These are phyloP conservation scores for Mortierella sp. DNA, from an alignment of 371 early-diverging fungal species.

Conservation along the genomic window DNA sequence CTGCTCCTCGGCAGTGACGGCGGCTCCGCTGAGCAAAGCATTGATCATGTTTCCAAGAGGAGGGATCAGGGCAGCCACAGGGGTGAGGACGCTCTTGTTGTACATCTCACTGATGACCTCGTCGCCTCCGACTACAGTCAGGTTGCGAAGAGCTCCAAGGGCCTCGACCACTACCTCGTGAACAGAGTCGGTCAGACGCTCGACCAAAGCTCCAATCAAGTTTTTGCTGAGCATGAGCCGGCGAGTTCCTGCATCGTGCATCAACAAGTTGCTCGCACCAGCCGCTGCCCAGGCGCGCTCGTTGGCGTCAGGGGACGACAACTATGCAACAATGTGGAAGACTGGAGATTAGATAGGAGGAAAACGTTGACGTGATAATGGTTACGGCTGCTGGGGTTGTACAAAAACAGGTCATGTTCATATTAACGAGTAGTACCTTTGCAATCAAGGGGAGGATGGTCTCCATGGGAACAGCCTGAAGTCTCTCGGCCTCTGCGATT, in stretches of 20 bases:
- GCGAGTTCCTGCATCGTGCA: constrained; percentile 72
- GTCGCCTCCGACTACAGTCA: constrained; percentile 71
- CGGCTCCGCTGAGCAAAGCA: constrained; percentile 63
- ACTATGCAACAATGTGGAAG: constrained; percentile 53
- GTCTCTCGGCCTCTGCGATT: constrained; percentile 18
- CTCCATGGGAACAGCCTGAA: constrained; percentile 43
- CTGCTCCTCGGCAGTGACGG: constrained; percentile 60
- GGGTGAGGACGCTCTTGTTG: constrained; percentile 74
- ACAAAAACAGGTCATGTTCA: not conserved
- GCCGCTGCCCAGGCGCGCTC: constrained; percentile 94
- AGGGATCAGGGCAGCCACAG: constrained; percentile 65
- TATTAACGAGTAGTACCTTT: constrained; percentile 61
- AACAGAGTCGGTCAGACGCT: constrained; percentile 77
- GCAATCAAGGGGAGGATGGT: constrained; percentile 67
- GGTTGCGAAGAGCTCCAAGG: constrained; percentile 82
- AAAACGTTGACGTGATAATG: not conserved
- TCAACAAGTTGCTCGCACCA: constrained; percentile 82
- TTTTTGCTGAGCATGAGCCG: constrained; percentile 81
- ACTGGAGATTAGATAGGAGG: constrained; percentile 20
- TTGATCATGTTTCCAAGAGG: constrained; percentile 63
- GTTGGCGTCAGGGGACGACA: constrained; percentile 72
- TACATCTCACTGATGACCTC: constrained; percentile 77
- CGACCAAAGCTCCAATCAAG: constrained; percentile 75
- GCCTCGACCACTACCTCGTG: constrained; percentile 84
- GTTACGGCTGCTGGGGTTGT: too few relatives aligned